phyloP scores from a whole-genome alignment of 352 stramenopile species.

The Aphanomyces cochlioides region DNA sequence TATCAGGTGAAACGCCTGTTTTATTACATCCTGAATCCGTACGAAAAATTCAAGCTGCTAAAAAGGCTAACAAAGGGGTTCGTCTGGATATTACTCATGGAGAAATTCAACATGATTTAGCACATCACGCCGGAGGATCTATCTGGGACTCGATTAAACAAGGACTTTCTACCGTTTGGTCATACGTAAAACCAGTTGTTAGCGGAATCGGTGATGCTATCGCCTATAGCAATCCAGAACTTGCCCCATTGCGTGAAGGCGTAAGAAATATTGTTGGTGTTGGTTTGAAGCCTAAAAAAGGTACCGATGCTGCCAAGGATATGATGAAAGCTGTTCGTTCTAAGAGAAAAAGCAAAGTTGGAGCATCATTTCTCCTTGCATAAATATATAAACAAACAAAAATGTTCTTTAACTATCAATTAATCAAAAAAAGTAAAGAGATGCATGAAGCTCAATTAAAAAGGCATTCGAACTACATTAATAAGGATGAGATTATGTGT shows the following conservation, averaged over 20 bases:
- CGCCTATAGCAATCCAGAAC: background rate
- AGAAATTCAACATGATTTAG: constrained; percentile 1
- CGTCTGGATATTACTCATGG: constrained; percentile 2
- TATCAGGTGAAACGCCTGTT: background rate
- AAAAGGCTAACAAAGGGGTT: background rate
- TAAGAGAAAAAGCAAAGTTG: background rate
- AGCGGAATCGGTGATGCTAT: background rate
- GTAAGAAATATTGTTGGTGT: background rate
- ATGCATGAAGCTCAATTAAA: background rate
- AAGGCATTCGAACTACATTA: too few relatives aligned
- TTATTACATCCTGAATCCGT: too few relatives aligned
- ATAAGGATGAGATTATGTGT: too few relatives aligned
- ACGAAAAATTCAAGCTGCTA: background rate
- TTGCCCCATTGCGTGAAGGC: background rate
- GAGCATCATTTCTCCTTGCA: background rate
- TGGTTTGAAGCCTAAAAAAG: background rate
- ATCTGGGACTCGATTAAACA: background rate
- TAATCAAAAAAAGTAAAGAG: background rate
- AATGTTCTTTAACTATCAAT: background rate
- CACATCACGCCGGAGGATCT: background rate
- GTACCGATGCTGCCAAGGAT: too few relatives aligned
- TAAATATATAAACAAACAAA: background rate
- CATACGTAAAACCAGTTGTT: background rate
- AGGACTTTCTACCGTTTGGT: background rate
- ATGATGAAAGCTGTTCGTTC: background rate